These are phyloP conservation scores for Termitomyces sp. DNA, from an alignment of 768 basidiomycete genomes.

Conservation along the genomic window DNA sequence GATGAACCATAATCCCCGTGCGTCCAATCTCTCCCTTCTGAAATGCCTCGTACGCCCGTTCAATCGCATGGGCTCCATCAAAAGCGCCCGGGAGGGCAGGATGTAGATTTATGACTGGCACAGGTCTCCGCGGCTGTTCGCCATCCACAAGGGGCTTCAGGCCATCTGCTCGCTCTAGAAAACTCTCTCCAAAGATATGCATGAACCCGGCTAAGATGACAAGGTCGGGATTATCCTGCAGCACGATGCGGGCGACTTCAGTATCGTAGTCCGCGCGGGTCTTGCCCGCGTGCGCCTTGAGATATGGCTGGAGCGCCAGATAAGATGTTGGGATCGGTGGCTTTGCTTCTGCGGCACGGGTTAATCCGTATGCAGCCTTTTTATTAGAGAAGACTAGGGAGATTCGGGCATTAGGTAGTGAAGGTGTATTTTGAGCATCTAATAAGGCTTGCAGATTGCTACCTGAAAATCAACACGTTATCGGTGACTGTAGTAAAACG, in stretches of 20 bases:
- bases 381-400: constrained; percentile 87
- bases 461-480: constrained; percentile 41
- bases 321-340: constrained; percentile 81
- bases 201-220: constrained; percentile 99
- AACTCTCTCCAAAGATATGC: constrained; percentile 86
- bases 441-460: constrained; percentile 96
- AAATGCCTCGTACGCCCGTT: constrained; percentile 86
- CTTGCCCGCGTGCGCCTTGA: constrained; percentile 65
- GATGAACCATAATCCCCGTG: constrained; percentile 91
- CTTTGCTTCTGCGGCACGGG: constrained; percentile 62
- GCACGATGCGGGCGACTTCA: constrained; percentile 67
- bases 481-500: background rate
- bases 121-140: constrained; percentile 25
- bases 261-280: constrained; percentile 83
- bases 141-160: constrained; percentile 27
- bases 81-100: constrained; percentile 96
- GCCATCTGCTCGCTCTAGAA: constrained; percentile 63
- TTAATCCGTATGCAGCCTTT: constrained; percentile 85
- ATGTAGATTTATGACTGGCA: constrained; percentile 94
- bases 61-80: constrained; percentile 89
- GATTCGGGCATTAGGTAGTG: constrained; percentile 68
- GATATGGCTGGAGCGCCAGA: constrained; percentile 79
- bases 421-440: constrained; percentile 72
- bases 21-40: constrained; percentile 71
- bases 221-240: constrained; percentile 65